These are phyloP conservation scores for Cyberlindnera misumaiensis DNA, from an alignment of 805 yeast species.

Conservation along the genomic window DNA sequence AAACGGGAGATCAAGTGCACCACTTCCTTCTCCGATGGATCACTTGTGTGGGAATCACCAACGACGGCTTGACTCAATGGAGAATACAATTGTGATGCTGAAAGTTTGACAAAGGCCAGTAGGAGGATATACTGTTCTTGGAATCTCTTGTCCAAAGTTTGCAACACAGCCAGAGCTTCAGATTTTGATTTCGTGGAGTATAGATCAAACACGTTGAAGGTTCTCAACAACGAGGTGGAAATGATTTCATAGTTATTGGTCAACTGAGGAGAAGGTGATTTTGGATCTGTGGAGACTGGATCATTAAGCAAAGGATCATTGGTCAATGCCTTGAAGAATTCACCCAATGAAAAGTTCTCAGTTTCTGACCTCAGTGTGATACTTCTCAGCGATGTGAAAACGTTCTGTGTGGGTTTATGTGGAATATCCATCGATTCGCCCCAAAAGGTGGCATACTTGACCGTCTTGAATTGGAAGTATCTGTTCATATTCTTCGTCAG, in stretches of 20 bases:
- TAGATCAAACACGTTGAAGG: conserved; percentile 45
- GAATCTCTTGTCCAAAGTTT: conserved; percentile 25
- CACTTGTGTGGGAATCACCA: conserved; percentile 31
- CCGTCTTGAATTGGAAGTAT: conserved; percentile 72
- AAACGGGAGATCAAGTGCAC: conserved; percentile 42
- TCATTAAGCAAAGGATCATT: conserved; percentile 20
- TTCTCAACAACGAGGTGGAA: conserved; percentile 48
- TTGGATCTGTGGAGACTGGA: conserved; percentile 8
- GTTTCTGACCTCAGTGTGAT: conserved; percentile 28
- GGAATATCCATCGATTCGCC: conserved; percentile 2
- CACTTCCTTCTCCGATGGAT: conserved; percentile 24
- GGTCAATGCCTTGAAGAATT: conserved; percentile 20
- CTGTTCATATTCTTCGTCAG: conserved; percentile 71
- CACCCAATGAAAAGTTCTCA: conserved; percentile 23
- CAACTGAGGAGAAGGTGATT: conserved; percentile 23
- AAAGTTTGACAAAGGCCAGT: conserved; percentile 38
- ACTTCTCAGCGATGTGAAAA: not conserved
- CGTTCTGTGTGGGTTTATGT: conserved; percentile 2
- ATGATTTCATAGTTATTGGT: conserved; percentile 45
- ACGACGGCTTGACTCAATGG: conserved; percentile 30
- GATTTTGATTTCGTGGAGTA: conserved; percentile 33
- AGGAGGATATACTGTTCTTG: conserved; percentile 40
- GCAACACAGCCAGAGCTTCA: conserved; percentile 31
- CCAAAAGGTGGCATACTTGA: conserved; percentile 30
- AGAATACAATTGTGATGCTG: conserved; percentile 32